Base-by-base conservation (phyloP, 257 asterid species). In the Forsythia suspensa region DNA sequence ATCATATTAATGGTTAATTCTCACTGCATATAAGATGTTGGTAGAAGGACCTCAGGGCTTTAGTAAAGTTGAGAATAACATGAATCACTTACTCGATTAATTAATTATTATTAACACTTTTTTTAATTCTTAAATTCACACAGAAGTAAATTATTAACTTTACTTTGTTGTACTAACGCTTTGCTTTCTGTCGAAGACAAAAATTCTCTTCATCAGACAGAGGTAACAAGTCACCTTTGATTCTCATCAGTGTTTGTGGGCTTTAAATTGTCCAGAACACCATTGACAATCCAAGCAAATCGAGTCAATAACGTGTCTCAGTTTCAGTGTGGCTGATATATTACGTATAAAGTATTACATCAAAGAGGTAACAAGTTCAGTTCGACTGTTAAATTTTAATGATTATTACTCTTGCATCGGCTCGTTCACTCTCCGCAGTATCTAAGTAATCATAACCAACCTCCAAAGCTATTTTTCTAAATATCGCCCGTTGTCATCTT, bases 141-240 rank as follows among this genome's bases (percentile, higher is more conserved):
- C 8, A 11, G 75, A 76, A 74, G 84, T 82, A 82, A 82, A 70
- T 77, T 72, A 66, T 76, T 71, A 16, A 66, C 29, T 82, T 80
- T 85, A n/a, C 72, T 67, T 67, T 10, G 18, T 16, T 0, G 10
- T n/a, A 39, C 42, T 3, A 15, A 4, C 12, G n/a, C 61, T 71
- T 71, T 43, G 51, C 20, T 43, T 71, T 71, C 29, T 42, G 59
- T 42, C n/a, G 20, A 42, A 71, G 29, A 24, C 46, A 70, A 43
- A 7, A 41, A 70, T 4, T 42, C 9, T 41, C 57, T 42, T 1
- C 55, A 48, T 1, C 55, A 48, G 13, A 38, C 20, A 18, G 21
- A 39, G 41, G 59, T 24, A 38, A 59, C 83, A 84, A 84, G 87
- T 81, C 77, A 84, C 81, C 83, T 81, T 83, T 84, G 87, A 86